A percentile compares a stretch with the other conserved stretches of the same genome.
Conservation (phyloP, 2,329 filamentous ascomycete species). For the Dactylellina drechsleri region DNA sequence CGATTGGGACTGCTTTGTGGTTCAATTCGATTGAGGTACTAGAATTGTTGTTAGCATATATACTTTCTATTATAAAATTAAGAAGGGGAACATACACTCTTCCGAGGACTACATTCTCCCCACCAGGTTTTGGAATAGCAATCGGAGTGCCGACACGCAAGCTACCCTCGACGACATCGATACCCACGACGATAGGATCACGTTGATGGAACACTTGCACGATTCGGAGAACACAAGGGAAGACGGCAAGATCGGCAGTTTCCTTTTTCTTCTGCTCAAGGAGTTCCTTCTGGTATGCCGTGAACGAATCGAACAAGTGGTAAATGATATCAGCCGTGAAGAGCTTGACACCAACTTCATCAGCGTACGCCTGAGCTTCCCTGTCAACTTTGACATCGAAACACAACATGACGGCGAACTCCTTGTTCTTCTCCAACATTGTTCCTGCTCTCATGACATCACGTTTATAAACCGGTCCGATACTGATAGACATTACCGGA, state of each 20-base stretch:
- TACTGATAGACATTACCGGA: constrained; percentile 94
- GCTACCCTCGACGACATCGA: constrained; percentile 92
- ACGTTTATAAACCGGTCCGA: constrained; percentile 96
- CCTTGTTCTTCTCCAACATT: constrained; percentile 54
- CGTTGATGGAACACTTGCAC: constrained; percentile 99
- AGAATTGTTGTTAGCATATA: constrained; percentile 57
- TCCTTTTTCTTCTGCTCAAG: constrained; percentile 95
- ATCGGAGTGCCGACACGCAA: constrained; percentile 89
- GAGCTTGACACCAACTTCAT: constrained; percentile 94
- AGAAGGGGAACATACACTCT: constrained; percentile 77
- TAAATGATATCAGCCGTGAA: constrained; percentile 99
- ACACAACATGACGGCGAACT: constrained; percentile 91
- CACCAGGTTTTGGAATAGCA: constrained; percentile 83
- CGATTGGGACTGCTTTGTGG: constrained; percentile 90
- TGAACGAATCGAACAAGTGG: constrained; percentile 96
- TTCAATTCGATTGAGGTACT: constrained; percentile 97
- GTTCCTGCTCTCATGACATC: constrained; percentile 93
- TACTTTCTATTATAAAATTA: constrained; percentile 5
- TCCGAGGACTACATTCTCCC: constrained; percentile 84
- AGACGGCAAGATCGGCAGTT: constrained; percentile 92
- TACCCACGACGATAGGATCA: constrained; percentile 89
- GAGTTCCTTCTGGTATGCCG: constrained; percentile 88
- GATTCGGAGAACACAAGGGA: constrained; percentile 89
- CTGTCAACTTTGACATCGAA: constrained; percentile 99
- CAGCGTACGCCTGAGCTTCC: constrained; percentile 88